Evolutionary conservation across 1,139 yeast species (phyloP), one percentile per base, ranked within the genome.

Genomic region (Magnusiomyces paraingens): DNA sequence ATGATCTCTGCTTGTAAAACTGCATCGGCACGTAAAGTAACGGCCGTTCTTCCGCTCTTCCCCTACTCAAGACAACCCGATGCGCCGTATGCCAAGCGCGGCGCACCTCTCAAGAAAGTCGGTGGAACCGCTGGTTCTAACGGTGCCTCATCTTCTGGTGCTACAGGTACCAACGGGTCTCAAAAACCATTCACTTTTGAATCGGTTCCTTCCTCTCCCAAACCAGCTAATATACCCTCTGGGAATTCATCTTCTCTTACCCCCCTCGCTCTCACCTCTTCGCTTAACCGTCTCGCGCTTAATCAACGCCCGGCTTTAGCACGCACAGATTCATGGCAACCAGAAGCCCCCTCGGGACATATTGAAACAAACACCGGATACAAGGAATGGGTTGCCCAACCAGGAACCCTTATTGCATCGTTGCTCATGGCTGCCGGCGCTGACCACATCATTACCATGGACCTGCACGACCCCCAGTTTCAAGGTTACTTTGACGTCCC

Each of bases 21-120:
- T 35, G 96, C 99, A 2, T 86, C 95, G 61, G 98, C 99, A 14
- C 84, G 82, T 58, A 79, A 95, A 60, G 96, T 91, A 45, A 91
- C 97, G 1, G 98, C 96, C 0, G 96, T 94, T 40, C 75, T 93
- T 70, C 99, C 99, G 4, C 76, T 89, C 59, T 93, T 94, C 69
- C 97, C 98, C 21, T 94, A 94, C 69, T 87, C 96, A 1, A 78
- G 99, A 66, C 99, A 94, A 71, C 95, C 96, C 1, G 98, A 91
- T 70, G 83, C 88, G 45, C 96, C 96, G n/a, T 87, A 85, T 65
- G 82, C 87, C 47, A 79, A 78, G 62, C 73, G 74, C 50, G 85
- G 85, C 21, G 87, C 93, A 1, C 87, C 88, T 40, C 65, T 76
- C 50, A 69, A 75, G 38, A 68, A 79, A 2, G 69, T 36, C 72